phyloP scores from a whole-genome alignment of 768 basidiomycete species.

The Suillus ampliporus region DNA sequence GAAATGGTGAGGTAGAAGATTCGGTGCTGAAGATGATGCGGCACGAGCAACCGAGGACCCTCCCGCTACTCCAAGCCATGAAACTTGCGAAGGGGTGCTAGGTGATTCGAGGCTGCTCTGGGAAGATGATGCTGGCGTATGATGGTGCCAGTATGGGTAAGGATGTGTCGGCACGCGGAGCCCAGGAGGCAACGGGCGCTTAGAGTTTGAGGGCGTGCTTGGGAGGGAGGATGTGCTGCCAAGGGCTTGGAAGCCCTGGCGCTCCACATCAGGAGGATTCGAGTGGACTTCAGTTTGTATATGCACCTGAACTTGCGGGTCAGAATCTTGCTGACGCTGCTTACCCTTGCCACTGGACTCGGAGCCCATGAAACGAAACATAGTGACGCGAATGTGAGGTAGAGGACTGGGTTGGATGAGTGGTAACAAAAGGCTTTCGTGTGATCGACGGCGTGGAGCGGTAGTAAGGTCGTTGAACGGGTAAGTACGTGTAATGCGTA shows the following conservation, averaged over 20 bases:
- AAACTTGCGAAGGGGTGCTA: conserved; percentile 45
- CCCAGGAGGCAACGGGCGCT: conserved; percentile 34
- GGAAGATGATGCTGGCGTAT: conserved; percentile 36
- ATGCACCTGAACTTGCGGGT: conserved; percentile 30
- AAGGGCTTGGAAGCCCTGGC: conserved; percentile 22
- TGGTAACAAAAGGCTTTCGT: conserved; percentile 6
- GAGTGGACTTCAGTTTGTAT: conserved; percentile 34
- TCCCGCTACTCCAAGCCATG: conserved; percentile 38
- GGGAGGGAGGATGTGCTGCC: conserved; percentile 24
- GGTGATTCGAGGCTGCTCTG: conserved; percentile 38
- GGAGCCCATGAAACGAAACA: conserved; percentile 39
- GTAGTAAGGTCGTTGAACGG: not conserved
- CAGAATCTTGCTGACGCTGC: conserved; percentile 24
- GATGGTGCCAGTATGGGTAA: conserved; percentile 42
- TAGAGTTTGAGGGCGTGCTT: conserved; percentile 27
- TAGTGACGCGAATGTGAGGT: conserved; percentile 15
- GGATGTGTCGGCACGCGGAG: conserved; percentile 39
- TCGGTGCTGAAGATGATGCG: conserved; percentile 14
- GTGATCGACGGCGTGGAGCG: conserved; percentile 1
- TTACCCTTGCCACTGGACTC: conserved; percentile 34
- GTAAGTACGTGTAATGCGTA: conserved; percentile 1
- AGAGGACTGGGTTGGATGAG: conserved; percentile 3
- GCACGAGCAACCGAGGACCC: conserved; percentile 17
- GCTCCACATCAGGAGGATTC: conserved; percentile 23
- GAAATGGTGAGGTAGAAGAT: conserved; percentile 28